Percentiles rank a stretch among this genome's conserved stretches.
Conservation (phyloP, 2,329 filamentous ascomycete species). For the Malbranchea zuffiana region DNA sequence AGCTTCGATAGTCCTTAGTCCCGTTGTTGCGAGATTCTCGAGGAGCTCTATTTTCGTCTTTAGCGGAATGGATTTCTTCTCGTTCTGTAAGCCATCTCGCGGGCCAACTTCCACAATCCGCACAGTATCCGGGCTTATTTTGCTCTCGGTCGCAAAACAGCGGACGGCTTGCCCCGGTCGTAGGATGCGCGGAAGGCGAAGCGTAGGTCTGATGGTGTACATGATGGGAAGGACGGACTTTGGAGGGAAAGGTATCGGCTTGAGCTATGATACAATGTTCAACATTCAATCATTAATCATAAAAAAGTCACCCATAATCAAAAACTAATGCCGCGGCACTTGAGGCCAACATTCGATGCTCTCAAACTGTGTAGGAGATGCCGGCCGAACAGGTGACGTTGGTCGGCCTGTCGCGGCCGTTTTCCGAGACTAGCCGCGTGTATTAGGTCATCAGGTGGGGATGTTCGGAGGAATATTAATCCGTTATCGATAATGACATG, state of each 20-base stretch:
- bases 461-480: too few species aligned
- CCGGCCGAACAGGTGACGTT: too few species aligned
- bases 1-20: constrained; percentile 42
- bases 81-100: constrained; percentile 45
- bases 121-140: constrained; percentile 38
- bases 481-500: too few species aligned
- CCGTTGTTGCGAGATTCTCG: constrained; percentile 36
- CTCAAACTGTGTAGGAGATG: too few species aligned
- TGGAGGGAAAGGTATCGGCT: background rate
- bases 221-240: constrained; percentile 13
- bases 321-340: too few species aligned
- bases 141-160: constrained; percentile 30
- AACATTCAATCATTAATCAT: too few species aligned
- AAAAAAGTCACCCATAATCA: too few species aligned
- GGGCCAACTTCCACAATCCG: constrained; percentile 45
- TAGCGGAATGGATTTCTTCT: constrained; percentile 39
- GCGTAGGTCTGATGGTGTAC: constrained; percentile 20
- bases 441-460: too few species aligned
- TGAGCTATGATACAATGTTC: too few species aligned
- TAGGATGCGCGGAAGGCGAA: constrained; percentile 23
- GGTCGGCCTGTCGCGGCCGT: too few species aligned
- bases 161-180: constrained; percentile 18
- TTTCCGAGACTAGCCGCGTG: too few species aligned
- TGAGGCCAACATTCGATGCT: too few species aligned
- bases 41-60: constrained; percentile 43